Base-by-base conservation (phyloP, 441 rosid species). In the Gossypium aridum region DNA sequence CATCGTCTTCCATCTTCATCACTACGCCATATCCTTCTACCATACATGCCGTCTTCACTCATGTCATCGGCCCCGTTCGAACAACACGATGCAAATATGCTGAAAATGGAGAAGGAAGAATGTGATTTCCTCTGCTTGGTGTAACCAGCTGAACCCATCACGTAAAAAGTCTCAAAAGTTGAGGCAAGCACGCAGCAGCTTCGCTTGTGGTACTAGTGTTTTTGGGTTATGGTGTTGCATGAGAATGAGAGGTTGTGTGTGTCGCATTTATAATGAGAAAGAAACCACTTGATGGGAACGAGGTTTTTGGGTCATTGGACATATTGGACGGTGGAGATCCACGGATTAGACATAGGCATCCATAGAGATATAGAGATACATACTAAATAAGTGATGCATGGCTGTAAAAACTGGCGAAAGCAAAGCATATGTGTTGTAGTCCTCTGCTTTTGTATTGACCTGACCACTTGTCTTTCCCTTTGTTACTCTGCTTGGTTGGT, bases 1-100 rank as follows among this genome's bases (percentile, higher is more conserved):
- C 93, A 85, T 26, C 87, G 81, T 72, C 91, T 76, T 45, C 91
- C 84, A 68, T 90, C 92, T 81, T 89, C 93, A 64, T 92, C 97
- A 37, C 94, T 87, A 1, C 77, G 83, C 79, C 82, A 80, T 59
- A 75, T 83, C 79, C 88, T 81, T 68, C 87, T 77, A 14, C 73
- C 78, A 57, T 85, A 81, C 20, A 74, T 43, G 0, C 83, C 89
- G 61, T 89, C 96, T 66, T 92, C 97, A 47, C 88, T 86, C 53
- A 80, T 70, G 74, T 87, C 88, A 47, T 86, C 87, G 2, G 81
- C 79, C 5, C 90, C 89, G 17, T 62, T 31, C 0, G 87, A 88
- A 47, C 92, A 92, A 12, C 93, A 89, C 0, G 86, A 75, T 56
- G 79, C 86, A 84, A 92, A 87, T 70, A 92, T 77, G 80, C 73